Conservation (phyloP, 768 basidiomycete genomes). For the Clavaria fumosa region DNA sequence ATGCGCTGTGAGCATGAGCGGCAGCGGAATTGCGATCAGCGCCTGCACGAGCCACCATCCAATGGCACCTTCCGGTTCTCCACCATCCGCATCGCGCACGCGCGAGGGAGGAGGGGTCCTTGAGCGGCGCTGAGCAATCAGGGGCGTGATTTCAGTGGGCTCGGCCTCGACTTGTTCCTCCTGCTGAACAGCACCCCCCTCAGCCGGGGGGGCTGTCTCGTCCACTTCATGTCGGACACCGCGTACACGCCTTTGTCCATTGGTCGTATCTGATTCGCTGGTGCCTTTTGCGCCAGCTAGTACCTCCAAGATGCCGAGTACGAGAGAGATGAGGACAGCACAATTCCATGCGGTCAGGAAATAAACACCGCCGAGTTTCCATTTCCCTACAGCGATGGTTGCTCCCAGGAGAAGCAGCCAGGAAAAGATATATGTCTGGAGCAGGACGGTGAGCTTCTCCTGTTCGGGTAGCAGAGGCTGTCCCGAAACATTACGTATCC, state of each 20-base stretch:
- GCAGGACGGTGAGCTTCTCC: slow-evolving; percentile 32
- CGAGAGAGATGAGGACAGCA: slow-evolving; percentile 29
- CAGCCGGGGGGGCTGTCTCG: slow-evolving; percentile 9
- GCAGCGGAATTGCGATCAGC: slow-evolving; percentile 35
- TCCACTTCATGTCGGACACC: slow-evolving; percentile 16
- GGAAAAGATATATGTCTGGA: slow-evolving; percentile 38
- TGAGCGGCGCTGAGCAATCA: slow-evolving; percentile 19
- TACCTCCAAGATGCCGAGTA: slow-evolving; percentile 24
- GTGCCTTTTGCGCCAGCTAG: slow-evolving; percentile 10
- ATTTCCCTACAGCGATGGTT: slow-evolving; percentile 27
- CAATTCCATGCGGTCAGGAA: slow-evolving; percentile 38
- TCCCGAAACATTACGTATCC: slow-evolving; percentile 18
- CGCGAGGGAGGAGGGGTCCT: not conserved
- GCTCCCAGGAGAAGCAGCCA: slow-evolving; percentile 39
- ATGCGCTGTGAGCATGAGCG: slow-evolving; percentile 38
- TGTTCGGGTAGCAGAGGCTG: slow-evolving; percentile 18
- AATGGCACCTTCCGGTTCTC: too few relatives aligned
- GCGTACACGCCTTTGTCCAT: slow-evolving; percentile 8
- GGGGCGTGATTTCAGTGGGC: slow-evolving; percentile 42
- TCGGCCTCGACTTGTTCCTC: slow-evolving; percentile 20
- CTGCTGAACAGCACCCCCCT: slow-evolving; percentile 7
- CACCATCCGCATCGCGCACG: slow-evolving; percentile 12
- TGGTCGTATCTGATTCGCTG: slow-evolving; percentile 4
- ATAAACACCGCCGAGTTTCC: slow-evolving; percentile 39
- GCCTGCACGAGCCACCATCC: slow-evolving; percentile 47